Conservation (phyloP, 768 basidiomycete species). For the Russula brevipes region DNA sequence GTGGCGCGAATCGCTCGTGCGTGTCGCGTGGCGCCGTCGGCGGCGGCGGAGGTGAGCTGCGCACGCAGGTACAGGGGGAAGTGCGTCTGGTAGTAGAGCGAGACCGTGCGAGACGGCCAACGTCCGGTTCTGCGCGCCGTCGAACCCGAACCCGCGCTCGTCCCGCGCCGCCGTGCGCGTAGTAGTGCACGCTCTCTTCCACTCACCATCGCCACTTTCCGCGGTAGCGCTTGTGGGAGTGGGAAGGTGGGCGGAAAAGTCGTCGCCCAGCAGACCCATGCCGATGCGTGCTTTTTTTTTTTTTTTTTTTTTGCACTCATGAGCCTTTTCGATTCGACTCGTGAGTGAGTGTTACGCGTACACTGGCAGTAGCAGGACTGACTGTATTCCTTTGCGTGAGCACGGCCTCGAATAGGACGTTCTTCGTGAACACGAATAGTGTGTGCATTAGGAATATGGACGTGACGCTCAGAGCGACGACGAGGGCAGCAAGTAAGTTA, state of each 20-base stretch:
- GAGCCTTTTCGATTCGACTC: too few species aligned
- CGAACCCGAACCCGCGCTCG: constrained; percentile 5
- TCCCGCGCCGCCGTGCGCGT: not conserved
- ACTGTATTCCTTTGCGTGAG: constrained; percentile 10
- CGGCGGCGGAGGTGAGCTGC: constrained; percentile 26
- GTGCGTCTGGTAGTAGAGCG: constrained; percentile 48
- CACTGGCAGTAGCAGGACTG: not conserved
- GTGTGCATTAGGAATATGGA: constrained; percentile 5
- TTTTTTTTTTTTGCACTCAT: too few species aligned
- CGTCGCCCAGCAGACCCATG: constrained; percentile 4
- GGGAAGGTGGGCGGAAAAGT: not conserved
- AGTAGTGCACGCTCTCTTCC: constrained; percentile 13
- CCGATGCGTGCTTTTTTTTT: too few species aligned
- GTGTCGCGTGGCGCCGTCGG: constrained; percentile 5
- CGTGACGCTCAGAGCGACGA: constrained; percentile 1
- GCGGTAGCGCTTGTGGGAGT: not conserved
- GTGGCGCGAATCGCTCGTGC: constrained; percentile 4
- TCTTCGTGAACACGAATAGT: not conserved
- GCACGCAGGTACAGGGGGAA: constrained; percentile 33
- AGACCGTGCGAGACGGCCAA: constrained; percentile 27
- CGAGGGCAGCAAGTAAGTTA: not conserved
- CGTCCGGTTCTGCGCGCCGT: constrained; percentile 15
- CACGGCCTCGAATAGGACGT: not conserved
- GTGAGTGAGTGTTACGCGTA: too few species aligned
- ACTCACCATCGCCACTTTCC: constrained; percentile 9